Base-by-base conservation (phyloP, 2,329 filamentous ascomycete species). In the Ploettnerulaceae sp. region DNA sequence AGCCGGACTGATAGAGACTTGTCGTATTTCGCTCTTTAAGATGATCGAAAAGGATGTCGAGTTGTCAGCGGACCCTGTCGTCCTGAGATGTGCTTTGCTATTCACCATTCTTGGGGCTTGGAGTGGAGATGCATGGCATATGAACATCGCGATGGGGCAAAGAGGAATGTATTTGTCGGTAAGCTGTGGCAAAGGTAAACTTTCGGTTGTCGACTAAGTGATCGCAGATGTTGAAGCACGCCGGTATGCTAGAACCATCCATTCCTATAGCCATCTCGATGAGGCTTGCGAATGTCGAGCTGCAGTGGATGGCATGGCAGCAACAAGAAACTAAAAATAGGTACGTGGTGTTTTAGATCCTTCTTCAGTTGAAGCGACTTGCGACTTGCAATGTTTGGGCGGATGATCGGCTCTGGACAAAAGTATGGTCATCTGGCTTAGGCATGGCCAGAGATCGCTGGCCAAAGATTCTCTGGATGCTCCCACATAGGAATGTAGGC, bases 81-180 rank as follows among this genome's bases (percentile, higher is more conserved):
- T 82, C 0, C 69, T 86, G 34, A 75, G 81, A 29, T 81, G 80
- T 37, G 82, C 82, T 0, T 67, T 86, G 9, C 72, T 86, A 3
- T 85, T 85, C 61, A 84, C 78, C 1, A 73, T 82, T 1, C 72
- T 84, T 20, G 82, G 81, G 6, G 80, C 80, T 1, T 87, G 83
- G 83, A 84, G 82, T 60, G 83, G 83, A 35, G 82, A 86, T 63
- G 86, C 86, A 65, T 86, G 82, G 81, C 79, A 85, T 54, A 86
- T 86, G 82, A 82, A 86, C 58, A 84, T 86, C 54, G 77, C 81
- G 32, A 84, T 86, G 80, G 82, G 82, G 22, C 83, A 86, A 63
- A 74, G 81, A 37, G 80, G 80, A 47, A 86, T 86, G 80, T 86
- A 86, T 62, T 74, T 84, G 49, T 75, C 81, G 48, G 74, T 77